A percentile compares a stretch with the other conserved stretches of the same genome.
Evolutionary conservation across 2,329 filamentous ascomycete species (phyloP).

Genomic region (Apiospora arundinis): DNA sequence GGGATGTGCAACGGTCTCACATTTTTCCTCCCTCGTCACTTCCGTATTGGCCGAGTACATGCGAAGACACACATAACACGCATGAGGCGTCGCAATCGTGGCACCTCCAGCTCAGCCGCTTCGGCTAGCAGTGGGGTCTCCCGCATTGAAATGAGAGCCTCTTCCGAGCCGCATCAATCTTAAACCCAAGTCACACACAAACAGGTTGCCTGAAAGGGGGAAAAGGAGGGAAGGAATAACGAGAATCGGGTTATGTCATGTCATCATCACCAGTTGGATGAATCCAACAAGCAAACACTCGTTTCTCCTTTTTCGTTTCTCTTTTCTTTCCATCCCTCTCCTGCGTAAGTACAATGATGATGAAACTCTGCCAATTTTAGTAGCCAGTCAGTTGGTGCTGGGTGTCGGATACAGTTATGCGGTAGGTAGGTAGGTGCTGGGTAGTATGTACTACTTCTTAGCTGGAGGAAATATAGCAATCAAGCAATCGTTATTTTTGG

Average conservation of each 20-base stretch:
- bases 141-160: constrained; percentile 19
- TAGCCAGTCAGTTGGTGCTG: not conserved
- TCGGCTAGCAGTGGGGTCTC: constrained; percentile 20
- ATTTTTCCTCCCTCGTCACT: not conserved
- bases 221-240: not conserved
- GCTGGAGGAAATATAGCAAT: constrained; percentile 6
- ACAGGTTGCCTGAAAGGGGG: not conserved
- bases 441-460: not conserved
- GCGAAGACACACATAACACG: constrained; percentile 2
- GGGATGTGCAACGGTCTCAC: constrained; percentile 16
- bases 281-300: not conserved
- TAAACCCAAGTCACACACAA: constrained; percentile 6
- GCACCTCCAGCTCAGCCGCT: constrained; percentile 20
- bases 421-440: not conserved
- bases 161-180: constrained; percentile 19
- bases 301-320: not conserved
- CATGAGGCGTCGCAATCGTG: constrained; percentile 18
- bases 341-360: not conserved
- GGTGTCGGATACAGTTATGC: not conserved
- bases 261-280: constrained; percentile 12
- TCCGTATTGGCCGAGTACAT: not conserved
- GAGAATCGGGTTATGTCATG: constrained; percentile 6
- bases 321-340: not conserved
- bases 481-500: not conserved
- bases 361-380: constrained; percentile 10